Percentiles rank a stretch among this genome's conserved stretches.
Evolutionary conservation across 192 early-diverging fungal genomes (phyloP).

Genomic region (Globomyces pollinis-pini): DNA sequence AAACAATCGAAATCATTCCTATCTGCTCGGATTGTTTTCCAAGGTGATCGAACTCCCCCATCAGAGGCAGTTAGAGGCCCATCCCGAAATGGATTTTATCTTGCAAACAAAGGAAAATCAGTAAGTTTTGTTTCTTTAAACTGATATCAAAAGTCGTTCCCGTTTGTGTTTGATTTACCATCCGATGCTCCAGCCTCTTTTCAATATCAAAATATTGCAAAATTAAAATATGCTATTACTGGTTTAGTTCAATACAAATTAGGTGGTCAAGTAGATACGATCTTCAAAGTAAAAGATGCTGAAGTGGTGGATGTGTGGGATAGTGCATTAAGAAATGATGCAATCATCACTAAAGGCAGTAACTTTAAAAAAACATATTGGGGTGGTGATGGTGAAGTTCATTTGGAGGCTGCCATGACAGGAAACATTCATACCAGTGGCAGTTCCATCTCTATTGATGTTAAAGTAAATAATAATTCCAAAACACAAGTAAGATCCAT

Average conservation of each 20-base stretch:
- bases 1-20: constrained; percentile 44
- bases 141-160: constrained; percentile 45
- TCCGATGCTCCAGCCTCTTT: constrained; percentile 50
- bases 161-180: constrained; percentile 57
- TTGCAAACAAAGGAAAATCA: constrained; percentile 57
- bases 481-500: constrained; percentile 34
- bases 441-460: constrained; percentile 18
- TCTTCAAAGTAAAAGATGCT: constrained; percentile 50
- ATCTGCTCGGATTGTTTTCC: constrained; percentile 44
- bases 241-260: constrained; percentile 49
- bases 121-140: background rate
- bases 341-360: constrained; percentile 12
- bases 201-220: constrained; percentile 38
- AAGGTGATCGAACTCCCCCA: constrained; percentile 44
- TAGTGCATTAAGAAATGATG: background rate
- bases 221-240: constrained; percentile 49
- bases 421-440: constrained; percentile 18
- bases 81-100: constrained; percentile 38
- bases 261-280: constrained; percentile 43
- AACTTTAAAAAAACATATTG: constrained; percentile 8
- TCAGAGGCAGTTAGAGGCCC: constrained; percentile 53
- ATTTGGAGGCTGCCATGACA: constrained; percentile 18
- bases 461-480: constrained; percentile 32
- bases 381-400: constrained; percentile 24
- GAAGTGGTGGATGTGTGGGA: constrained; percentile 48